Conservation (phyloP, 345 rosid species). For the Ceriops tagal region DNA sequence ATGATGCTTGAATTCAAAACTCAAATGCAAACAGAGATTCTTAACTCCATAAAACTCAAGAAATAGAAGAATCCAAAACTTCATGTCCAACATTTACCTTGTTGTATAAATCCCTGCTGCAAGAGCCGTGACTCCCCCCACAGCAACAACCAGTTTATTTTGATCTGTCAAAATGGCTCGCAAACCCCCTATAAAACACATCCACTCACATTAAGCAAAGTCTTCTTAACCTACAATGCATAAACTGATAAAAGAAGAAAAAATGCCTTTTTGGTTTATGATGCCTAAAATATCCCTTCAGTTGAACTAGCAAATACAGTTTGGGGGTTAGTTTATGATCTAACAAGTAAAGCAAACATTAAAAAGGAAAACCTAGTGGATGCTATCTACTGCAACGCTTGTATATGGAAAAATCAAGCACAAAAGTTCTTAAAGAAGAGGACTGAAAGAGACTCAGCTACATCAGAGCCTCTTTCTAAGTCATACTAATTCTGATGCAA, state of each 20-base stretch:
- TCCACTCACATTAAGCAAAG: slow-evolving; percentile 7
- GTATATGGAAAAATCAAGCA: too few relatives aligned
- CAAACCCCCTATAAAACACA: slow-evolving; percentile 61
- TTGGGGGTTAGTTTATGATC: background rate
- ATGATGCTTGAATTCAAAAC: background rate
- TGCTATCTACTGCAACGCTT: too few relatives aligned
- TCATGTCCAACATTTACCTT: slow-evolving; percentile 43
- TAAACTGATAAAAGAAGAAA: slow-evolving; percentile 3
- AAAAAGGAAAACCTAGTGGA: too few relatives aligned
- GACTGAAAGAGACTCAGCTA: too few relatives aligned
- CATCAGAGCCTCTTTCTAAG: too few relatives aligned
- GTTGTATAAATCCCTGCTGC: slow-evolving; percentile 98
- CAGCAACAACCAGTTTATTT: slow-evolving; percentile 88
- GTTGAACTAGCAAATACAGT: background rate
- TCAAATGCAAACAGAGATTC: background rate
- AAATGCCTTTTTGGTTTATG: background rate
- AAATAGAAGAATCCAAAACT: background rate
- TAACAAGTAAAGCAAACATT: too few relatives aligned
- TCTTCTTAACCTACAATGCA: slow-evolving; percentile 14
- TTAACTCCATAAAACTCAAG: background rate
- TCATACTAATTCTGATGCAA: too few relatives aligned
- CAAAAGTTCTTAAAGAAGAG: too few relatives aligned
- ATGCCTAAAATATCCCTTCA: slow-evolving; percentile 3
- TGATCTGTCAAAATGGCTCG: slow-evolving; percentile 90
- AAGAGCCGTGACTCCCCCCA: slow-evolving; percentile 95